Conservation (phyloP, 176 grass and related monocot genomes). For the Ampelocalamus luodianensis region DNA sequence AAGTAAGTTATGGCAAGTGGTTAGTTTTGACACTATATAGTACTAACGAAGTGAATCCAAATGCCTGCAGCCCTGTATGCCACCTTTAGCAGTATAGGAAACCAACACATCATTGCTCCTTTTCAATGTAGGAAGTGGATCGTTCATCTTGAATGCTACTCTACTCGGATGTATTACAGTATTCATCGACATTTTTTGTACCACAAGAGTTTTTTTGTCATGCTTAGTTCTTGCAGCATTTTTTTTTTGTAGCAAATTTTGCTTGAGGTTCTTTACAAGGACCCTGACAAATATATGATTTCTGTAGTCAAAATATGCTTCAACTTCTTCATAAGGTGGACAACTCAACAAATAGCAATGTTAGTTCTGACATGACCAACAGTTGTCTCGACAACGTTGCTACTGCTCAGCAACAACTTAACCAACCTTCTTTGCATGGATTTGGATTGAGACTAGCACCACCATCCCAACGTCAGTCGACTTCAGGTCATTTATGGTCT, state of each 20-base stretch:
- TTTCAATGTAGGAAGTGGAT: background rate
- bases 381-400: conserved; percentile 46
- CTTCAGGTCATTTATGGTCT: conserved; percentile 55
- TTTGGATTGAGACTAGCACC: conserved; percentile 79
- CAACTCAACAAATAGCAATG: conserved; percentile 62
- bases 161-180: conserved; percentile 16
- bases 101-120: background rate
- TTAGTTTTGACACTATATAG: conserved; percentile 4
- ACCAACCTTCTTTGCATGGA: conserved; percentile 67
- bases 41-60: conserved; percentile 19
- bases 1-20: background rate
- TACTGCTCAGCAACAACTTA: conserved; percentile 62
- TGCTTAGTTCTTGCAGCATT: conserved; percentile 22
- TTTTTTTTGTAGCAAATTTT: conserved; percentile 54
- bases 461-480: conserved; percentile 68
- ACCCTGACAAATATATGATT: conserved; percentile 49
- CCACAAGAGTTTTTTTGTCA: conserved; percentile 6
- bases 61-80: background rate
- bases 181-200: background rate
- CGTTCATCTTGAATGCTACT: conserved; percentile 12
- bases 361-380: conserved; percentile 49
- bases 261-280: conserved; percentile 59
- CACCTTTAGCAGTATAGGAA: conserved; percentile 8
- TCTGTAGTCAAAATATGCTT: conserved; percentile 94
- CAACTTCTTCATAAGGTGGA: conserved; percentile 93